These are phyloP conservation scores for Boletellus emodensis DNA, from an alignment of 768 basidiomycete genomes.

Conservation along the genomic window DNA sequence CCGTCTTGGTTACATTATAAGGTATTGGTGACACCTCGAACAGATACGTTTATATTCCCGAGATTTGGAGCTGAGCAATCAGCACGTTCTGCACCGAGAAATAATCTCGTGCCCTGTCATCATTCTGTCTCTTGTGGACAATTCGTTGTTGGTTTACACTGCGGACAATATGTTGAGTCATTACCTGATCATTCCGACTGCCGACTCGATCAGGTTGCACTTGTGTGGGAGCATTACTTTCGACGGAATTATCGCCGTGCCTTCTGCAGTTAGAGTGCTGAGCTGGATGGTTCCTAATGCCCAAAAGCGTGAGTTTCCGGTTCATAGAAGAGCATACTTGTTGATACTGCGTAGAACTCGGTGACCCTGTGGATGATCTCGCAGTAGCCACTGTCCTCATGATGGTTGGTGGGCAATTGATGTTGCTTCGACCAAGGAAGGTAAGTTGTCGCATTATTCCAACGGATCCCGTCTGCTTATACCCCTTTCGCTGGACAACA, in stretches of 20 bases:
- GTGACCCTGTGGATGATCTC: slow-evolving; percentile 90
- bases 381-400: slow-evolving; percentile 93
- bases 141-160: slow-evolving; percentile 91
- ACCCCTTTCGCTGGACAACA: slow-evolving; percentile 27
- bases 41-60: slow-evolving; percentile 94
- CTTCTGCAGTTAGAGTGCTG: slow-evolving; percentile 79
- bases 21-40: background rate
- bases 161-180: slow-evolving; percentile 91
- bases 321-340: slow-evolving; percentile 1
- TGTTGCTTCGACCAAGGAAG: slow-evolving; percentile 85
- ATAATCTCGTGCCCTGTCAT: slow-evolving; percentile 72
- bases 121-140: slow-evolving; percentile 89
- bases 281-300: slow-evolving; percentile 96
- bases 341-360: slow-evolving; percentile 60
- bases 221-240: slow-evolving; percentile 95
- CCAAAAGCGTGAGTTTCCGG: slow-evolving; percentile 72
- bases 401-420: slow-evolving; percentile 89
- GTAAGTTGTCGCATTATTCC: slow-evolving; percentile 35
- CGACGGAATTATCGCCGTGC: slow-evolving; percentile 80
- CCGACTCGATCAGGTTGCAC: slow-evolving; percentile 79
- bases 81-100: slow-evolving; percentile 81
- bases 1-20: background rate
- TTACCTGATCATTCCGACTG: slow-evolving; percentile 83
- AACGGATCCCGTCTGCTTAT: background rate
- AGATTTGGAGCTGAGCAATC: slow-evolving; percentile 79